Base-by-base conservation (phyloP, 2,329 filamentous ascomycete species). In the Ramularia collo-cygni region DNA sequence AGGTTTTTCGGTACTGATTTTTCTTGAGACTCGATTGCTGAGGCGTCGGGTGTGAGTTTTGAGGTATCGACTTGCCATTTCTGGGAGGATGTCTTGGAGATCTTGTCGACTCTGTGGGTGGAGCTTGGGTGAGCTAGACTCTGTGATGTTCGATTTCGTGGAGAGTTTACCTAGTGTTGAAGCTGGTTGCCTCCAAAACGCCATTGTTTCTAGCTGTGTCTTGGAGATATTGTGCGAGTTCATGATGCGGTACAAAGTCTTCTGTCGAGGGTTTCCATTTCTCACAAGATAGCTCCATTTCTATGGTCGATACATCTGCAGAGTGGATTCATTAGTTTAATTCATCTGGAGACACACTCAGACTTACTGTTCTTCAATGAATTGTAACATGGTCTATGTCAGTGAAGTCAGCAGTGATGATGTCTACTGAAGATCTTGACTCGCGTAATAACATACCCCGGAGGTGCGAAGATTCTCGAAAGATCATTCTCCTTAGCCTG, bases 191-290 rank as follows among this genome's bases (percentile, higher is more conserved):
- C 0, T 64, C 56, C 2, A 75, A 58, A 0, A 81, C 71, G 1
- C 70, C 71, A 1, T 71, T 67, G 1, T 66, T 59, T 1, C 48
- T 47, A 0, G 79, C 72, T 1, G 79, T 72, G n/a, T 71, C 67
- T 43, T 79, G 73, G 4, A 85, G 72, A 50, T 85, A 85, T 2
- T 71, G 62, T 24, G 72, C 71, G 7, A 84, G 61, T 0, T 72
- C 66, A 12, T 61, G 53, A 43, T 83, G 81, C 2, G 64, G 70
- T 4, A 81, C 74, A 43, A 75, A 76, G 12, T 77, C 74, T 2
- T 71, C 70, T 0, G 77, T 83, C 1, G 72, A 75, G 4, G 69
- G 59, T 0, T 78, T 76, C 73, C 81, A 85, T 4, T 55, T 46
- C 37, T 69, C 68, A 32, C 74, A 57, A 14, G 64, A 70, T 2